Percentiles rank a stretch among this genome's conserved stretches.
These are phyloP conservation scores for Blastocladiella emersonii DNA, from an alignment of 371 early-diverging fungal species.

Conservation along the genomic window DNA sequence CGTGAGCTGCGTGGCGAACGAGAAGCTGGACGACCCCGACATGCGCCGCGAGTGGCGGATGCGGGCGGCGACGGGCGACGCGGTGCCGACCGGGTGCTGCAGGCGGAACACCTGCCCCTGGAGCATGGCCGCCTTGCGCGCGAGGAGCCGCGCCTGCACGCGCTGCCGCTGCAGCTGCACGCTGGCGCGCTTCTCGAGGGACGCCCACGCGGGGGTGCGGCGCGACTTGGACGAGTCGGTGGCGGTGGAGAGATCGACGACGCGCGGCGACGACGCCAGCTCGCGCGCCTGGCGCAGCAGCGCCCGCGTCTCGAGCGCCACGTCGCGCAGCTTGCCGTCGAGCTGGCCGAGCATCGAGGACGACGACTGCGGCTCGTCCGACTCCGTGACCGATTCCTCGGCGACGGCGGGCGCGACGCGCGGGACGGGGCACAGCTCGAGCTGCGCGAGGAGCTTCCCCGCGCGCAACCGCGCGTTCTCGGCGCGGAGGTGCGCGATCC, in stretches of 20 bases:
- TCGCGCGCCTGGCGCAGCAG: not conserved
- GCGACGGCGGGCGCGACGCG: not conserved
- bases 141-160: not conserved
- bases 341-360: not conserved
- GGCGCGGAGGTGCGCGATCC: conserved; percentile 54
- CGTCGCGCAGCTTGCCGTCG: not conserved
- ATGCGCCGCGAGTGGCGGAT: not conserved
- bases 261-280: conserved; percentile 1
- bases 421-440: not conserved
- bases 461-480: conserved; percentile 69
- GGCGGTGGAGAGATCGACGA: not conserved
- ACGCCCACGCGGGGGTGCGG: not conserved
- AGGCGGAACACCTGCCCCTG: not conserved
- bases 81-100: no score
- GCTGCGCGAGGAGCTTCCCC: not conserved
- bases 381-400: not conserved
- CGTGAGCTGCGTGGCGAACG: not conserved
- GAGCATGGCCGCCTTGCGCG: not conserved
- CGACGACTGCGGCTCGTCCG: no score
- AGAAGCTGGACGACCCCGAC: not conserved
- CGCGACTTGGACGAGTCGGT: no score
- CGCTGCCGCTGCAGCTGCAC: not conserved
- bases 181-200: not conserved
- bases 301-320: not conserved
- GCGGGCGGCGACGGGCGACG: not conserved